Evolutionary conservation across 768 basidiomycete genomes (phyloP), one percentile per base, ranked within the genome.

Genomic region (Tulasnella calospora): DNA sequence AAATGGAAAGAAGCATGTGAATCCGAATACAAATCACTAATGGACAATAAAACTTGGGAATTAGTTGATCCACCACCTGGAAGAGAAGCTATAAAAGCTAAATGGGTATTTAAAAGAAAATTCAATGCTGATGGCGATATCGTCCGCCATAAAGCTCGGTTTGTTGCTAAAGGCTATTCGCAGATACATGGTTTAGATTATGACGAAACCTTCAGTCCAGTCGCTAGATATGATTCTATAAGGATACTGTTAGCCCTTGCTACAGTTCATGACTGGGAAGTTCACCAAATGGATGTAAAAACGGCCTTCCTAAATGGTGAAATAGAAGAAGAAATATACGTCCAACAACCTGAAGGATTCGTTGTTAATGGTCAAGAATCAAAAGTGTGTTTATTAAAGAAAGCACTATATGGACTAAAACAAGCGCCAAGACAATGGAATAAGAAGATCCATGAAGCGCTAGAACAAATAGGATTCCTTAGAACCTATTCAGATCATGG

Each of bases 131-230:
- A 79, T 27, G 82, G 82, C 27, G 73, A 77, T 4, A 67, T 83
- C 36, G 40, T 61, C 7, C 73, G 79, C 17, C 79, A 81, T 79
- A 83, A 84, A 74, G 82, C 81, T 17, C 67, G 83, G 51, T 77
- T 84, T 35, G 81, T 82, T 9, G 84, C 83, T 1, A 80, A 82
- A 70, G 84, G 84, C 1, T 84, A 80, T 79, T 72, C 80, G 0
- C 84, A 84, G 74, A 67, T 79, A 0, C 73, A 79, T 19, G 81
- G 83, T 10, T 40, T 83, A 40, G 81, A 83, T 73, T 83, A 80
- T 74, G 55, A 79, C 33, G 81, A 81, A 30, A 83, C 80, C 27
- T 80, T 46, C 57, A 40, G 78, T 36, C 80, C 80, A 19, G 76
- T 78, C 21, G 78, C 74, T 15, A 70, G 72, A 36, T 71, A 36